phyloP scores from a whole-genome alignment of 2,329 filamentous ascomycete genomes.

The Leptographium wingfieldii region DNA sequence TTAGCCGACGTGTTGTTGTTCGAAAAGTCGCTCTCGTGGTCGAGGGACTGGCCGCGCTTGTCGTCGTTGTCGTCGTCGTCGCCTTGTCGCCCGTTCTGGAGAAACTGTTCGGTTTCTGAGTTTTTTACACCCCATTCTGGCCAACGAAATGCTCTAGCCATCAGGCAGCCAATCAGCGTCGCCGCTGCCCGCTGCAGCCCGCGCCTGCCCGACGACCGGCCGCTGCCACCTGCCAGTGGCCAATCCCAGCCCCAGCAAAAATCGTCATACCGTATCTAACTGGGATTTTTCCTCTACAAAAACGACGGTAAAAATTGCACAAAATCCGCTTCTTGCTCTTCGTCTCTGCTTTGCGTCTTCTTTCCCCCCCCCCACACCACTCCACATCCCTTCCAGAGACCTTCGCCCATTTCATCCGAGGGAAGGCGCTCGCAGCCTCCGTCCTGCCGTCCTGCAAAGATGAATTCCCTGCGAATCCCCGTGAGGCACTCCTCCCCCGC shows the following conservation, averaged over 20 bases:
- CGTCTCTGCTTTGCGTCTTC: not conserved
- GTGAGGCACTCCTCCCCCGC: constrained; percentile 30
- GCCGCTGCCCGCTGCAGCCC: not conserved
- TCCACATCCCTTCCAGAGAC: not conserved
- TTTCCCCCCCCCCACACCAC: constrained; percentile 10
- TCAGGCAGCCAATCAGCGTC: not conserved
- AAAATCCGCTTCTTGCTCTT: not conserved
- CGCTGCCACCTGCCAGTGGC: not conserved
- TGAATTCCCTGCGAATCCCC: constrained; percentile 31
- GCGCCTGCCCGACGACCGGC: constrained; percentile 3
- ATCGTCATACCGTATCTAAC: constrained; percentile 3
- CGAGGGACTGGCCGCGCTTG: not conserved
- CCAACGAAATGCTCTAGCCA: not conserved
- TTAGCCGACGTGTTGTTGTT: not conserved
- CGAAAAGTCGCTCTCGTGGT: not conserved
- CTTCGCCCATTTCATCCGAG: not conserved
- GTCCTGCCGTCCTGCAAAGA: constrained; percentile 18
- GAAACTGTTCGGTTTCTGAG: too few relatives aligned
- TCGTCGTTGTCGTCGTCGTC: not conserved
- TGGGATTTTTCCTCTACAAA: constrained; percentile 1
- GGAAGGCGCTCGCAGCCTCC: not conserved
- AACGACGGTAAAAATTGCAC: constrained; percentile 4
- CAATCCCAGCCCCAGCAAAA: constrained; percentile 6
- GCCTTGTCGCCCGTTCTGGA: not conserved
- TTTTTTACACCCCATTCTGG: not conserved